Conservation (phyloP, 169 alveolate species). For the Cryptosporidium canis region DNA sequence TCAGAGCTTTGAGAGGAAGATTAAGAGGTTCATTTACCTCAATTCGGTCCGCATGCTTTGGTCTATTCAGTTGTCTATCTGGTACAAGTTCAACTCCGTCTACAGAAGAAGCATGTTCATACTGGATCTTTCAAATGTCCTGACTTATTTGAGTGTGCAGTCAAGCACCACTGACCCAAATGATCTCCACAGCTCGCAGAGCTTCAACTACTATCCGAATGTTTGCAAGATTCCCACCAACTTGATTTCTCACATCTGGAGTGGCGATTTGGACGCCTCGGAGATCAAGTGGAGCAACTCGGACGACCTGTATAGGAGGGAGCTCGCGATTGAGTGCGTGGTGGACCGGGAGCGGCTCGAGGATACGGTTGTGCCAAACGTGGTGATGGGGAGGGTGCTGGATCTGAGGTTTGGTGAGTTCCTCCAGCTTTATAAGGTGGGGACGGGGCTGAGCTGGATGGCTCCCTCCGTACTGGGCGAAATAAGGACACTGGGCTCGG, state of each 20-base stretch:
- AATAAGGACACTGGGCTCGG: neutral
- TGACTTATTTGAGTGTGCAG: neutral
- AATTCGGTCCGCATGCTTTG: neutral
- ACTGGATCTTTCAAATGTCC: constrained; percentile 11
- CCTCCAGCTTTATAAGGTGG: neutral
- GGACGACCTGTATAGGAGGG: constrained; percentile 15
- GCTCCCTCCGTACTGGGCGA: constrained; percentile 7
- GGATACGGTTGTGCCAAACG: constrained; percentile 24
- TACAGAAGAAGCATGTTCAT: constrained; percentile 6
- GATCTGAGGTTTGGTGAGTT: neutral
- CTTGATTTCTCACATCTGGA: constrained; percentile 10
- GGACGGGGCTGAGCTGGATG: neutral
- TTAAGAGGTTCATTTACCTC: constrained; percentile 1
- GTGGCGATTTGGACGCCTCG: neutral
- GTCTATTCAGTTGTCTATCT: constrained; percentile 25
- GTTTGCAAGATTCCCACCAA: constrained; percentile 23
- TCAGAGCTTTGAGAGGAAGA: neutral
- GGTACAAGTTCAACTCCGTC: constrained; percentile 14
- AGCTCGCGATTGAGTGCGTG: neutral
- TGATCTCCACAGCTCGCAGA: no score
- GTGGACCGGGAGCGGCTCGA: constrained; percentile 1
- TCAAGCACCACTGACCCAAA: no score
- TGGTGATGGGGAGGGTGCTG: constrained; percentile 3
- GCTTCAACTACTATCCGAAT: constrained; percentile 4
- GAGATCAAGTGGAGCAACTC: neutral